These are phyloP conservation scores for Epicoccum nigrum DNA, from an alignment of 2,329 filamentous ascomycete species.

Conservation along the genomic window DNA sequence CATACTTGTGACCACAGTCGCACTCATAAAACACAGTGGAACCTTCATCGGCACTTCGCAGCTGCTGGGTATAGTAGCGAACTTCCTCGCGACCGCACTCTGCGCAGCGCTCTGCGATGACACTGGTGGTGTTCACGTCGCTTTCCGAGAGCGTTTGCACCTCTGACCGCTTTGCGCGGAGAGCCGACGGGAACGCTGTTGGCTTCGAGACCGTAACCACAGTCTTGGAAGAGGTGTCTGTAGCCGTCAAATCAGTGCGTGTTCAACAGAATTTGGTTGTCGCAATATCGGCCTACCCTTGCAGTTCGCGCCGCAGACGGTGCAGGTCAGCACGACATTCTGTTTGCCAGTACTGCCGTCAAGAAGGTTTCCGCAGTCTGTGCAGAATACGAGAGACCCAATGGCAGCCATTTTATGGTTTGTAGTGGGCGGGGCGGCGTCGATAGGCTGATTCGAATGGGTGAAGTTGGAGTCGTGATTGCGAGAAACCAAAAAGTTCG, in stretches of 20 bases:
- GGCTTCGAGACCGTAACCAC: slow-evolving; percentile 86
- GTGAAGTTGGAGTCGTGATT: not conserved
- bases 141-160: slow-evolving; percentile 81
- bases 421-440: slow-evolving; percentile 3
- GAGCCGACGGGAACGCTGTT: slow-evolving; percentile 85
- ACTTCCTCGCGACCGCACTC: slow-evolving; percentile 84
- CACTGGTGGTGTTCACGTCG: slow-evolving; percentile 76
- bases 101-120: slow-evolving; percentile 72
- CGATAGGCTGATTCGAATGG: slow-evolving; percentile 2
- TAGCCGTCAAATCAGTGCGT: slow-evolving; percentile 6
- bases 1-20: slow-evolving; percentile 83
- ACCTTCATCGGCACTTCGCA: slow-evolving; percentile 93
- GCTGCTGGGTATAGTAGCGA: slow-evolving; percentile 81
- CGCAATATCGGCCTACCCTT: slow-evolving; percentile 64
- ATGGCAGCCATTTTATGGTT: slow-evolving; percentile 76
- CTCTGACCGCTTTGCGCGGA: slow-evolving; percentile 84
- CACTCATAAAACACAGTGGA: slow-evolving; percentile 90
- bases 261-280: not conserved
- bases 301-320: slow-evolving; percentile 84
- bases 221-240: slow-evolving; percentile 63
- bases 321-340: slow-evolving; percentile 79
- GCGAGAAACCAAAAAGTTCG: slow-evolving; percentile 29
- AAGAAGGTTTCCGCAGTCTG: slow-evolving; percentile 87
- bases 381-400: slow-evolving; percentile 91
- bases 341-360: slow-evolving; percentile 78